These are phyloP conservation scores for Ophiostoma sp. DNA, from an alignment of 2,329 filamentous ascomycete genomes.

Conservation along the genomic window DNA sequence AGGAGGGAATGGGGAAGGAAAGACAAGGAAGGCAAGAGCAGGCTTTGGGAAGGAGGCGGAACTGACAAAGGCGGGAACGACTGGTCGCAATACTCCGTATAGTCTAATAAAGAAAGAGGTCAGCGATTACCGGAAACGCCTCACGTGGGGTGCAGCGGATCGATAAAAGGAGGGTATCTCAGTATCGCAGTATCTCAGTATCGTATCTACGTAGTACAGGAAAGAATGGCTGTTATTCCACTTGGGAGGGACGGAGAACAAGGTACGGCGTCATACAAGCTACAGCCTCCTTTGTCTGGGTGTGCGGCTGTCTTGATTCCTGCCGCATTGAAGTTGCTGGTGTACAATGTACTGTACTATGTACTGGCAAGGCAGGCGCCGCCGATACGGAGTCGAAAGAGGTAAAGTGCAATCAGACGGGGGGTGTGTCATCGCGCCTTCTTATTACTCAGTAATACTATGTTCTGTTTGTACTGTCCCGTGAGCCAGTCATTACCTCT, in stretches of 20 bases:
- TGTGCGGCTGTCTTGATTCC: neutral
- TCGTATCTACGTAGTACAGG: neutral
- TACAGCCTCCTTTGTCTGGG: conserved; percentile 3
- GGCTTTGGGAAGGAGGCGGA: conserved; percentile 3
- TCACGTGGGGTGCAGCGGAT: conserved; percentile 13
- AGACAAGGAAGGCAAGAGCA: neutral
- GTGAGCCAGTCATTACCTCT: too few relatives aligned
- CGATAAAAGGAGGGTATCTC: neutral
- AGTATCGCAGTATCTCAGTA: too few relatives aligned
- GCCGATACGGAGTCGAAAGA: conserved; percentile 6
- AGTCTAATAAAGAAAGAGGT: neutral
- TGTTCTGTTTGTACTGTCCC: too few relatives aligned
- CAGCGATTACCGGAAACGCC: conserved; percentile 12
- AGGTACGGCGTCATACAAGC: conserved; percentile 2
- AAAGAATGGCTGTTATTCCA: neutral
- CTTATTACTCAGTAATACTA: too few relatives aligned
- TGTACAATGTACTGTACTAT: too few relatives aligned
- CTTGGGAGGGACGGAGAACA: neutral
- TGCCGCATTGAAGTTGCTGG: neutral
- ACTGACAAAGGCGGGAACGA: conserved; percentile 13
- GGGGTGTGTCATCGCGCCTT: neutral
- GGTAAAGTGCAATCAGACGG: conserved; percentile 3
- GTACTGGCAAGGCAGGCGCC: neutral
- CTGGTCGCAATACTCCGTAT: conserved; percentile 7
- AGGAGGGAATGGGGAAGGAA: conserved; percentile 2